Base-by-base conservation (phyloP, 208 protist species). In the Novymonas esmeraldas region DNA sequence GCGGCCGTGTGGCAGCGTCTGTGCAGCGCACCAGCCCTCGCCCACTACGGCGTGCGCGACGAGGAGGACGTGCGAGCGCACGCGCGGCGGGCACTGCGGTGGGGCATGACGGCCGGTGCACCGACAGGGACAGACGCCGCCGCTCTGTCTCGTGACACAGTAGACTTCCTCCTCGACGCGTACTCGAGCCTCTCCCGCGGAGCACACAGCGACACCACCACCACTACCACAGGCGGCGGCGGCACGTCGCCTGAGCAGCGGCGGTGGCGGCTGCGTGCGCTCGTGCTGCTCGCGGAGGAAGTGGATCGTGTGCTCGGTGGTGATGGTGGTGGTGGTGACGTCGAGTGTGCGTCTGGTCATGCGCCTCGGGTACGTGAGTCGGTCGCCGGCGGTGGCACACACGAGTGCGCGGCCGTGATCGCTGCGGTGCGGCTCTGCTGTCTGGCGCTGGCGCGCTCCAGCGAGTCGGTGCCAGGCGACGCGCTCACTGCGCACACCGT, bases 361-460 rank as follows among this genome's bases (percentile, higher is more conserved):
- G 45, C 59, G 22, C 18, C 20, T 42, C 6, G n/a, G 45, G 13
- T 18, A 1, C 4, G 41, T 38, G 41, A 16, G 4, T 34, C 0
- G 41, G 14, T 5, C 2, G 24, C 34, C 13, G 14, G 10, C 6
- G 26, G 24, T 46, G 38, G 6, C 3, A 14, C 20, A 3, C 28
- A 16, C 29, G 54, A 63, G 64, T 62, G 64, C 33, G 29, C 34
- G 13, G 26, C 56, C 11, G 33, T 46, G 13, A 34, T 63, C 42
- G 16, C 55, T 2, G 55, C 55, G 0, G 41, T 26, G 16, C 52
- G 62, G 46, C 33, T 62, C 50, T 29, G 24, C 18, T 36, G 11
- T 6, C 16, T 68, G 50, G 16, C 10, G 41, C 39, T 39, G 14
- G 4, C 18, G 4, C 4, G 24, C 16, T 57, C 26, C 38, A 9